Percentiles rank a stretch among this genome's conserved stretches.
Evolutionary conservation across 129 eudicot species (phyloP).

Genomic region (Pulicaria dysenterica): DNA sequence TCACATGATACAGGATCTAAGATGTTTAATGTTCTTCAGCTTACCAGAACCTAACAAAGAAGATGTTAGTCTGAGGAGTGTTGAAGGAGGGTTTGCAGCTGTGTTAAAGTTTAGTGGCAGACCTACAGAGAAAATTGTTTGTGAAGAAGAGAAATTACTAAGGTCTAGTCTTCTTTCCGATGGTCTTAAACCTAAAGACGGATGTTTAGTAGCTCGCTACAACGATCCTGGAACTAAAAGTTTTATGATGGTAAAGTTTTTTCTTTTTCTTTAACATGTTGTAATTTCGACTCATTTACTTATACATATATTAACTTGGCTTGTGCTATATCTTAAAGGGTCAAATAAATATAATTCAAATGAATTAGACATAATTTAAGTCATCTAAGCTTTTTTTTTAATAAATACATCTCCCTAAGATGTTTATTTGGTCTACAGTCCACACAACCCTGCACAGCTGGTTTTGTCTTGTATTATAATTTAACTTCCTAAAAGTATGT

Average conservation of each 20-base stretch:
- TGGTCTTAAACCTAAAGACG: conserved; percentile 73
- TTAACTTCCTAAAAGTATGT: too few relatives aligned
- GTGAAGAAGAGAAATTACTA: conserved; percentile 63
- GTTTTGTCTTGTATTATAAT: too few relatives aligned
- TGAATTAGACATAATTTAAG: too few relatives aligned
- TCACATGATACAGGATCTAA: not conserved
- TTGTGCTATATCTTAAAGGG: too few relatives aligned
- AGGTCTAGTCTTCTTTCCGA: conserved; percentile 55
- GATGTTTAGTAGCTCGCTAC: conserved; percentile 85
- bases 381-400: too few relatives aligned
- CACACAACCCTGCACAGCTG: too few relatives aligned
- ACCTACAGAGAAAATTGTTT: conserved; percentile 80
- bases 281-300: too few relatives aligned
- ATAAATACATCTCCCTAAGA: too few relatives aligned
- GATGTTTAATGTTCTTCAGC: conserved; percentile 37
- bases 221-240: conserved; percentile 95
- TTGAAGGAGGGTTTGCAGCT: conserved; percentile 87
- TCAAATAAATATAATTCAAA: too few relatives aligned
- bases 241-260: conserved; percentile 67
- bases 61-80: conserved; percentile 60
- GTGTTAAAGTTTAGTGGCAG: conserved; percentile 86
- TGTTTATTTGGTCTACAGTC: too few relatives aligned
- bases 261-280: not conserved
- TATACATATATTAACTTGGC: too few relatives aligned
- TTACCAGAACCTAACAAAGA: conserved; percentile 80